phyloP scores from a whole-genome alignment of 2,329 filamentous ascomycete genomes.

The Trichophyton schoenleinii region DNA sequence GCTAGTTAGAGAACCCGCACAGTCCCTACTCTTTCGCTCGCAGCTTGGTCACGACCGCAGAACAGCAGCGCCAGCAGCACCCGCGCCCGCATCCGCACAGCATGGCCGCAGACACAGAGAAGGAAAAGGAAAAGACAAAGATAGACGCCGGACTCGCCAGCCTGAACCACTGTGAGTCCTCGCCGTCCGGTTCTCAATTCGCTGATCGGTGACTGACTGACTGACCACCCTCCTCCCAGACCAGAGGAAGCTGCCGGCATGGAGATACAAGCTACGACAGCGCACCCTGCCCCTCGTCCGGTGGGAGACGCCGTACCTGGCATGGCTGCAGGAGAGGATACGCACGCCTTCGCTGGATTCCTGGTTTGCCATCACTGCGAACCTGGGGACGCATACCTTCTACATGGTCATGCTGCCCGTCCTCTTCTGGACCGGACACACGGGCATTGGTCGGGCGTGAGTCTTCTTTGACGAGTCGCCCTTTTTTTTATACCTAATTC shows the following conservation, averaged over 20 bases:
- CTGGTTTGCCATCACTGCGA: constrained; percentile 94
- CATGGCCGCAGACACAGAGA: constrained; percentile 18
- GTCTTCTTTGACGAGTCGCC: constrained; percentile 17
- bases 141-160: constrained; percentile 61
- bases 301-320: constrained; percentile 91
- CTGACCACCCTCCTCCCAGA: constrained; percentile 40
- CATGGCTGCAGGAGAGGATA: constrained; percentile 66
- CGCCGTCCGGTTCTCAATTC: background rate
- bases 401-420: constrained; percentile 95
- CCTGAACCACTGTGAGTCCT: constrained; percentile 55
- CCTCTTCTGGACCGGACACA: constrained; percentile 91
- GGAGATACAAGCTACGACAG: constrained; percentile 79
- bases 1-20: too few species aligned
- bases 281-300: constrained; percentile 72
- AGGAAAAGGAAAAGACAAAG: constrained; percentile 26
- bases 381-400: constrained; percentile 94
- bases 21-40: too few species aligned
- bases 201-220: constrained; percentile 7
- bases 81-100: background rate
- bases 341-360: constrained; percentile 79
- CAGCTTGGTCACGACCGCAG: too few species aligned
- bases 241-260: constrained; percentile 67
- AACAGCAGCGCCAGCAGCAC: background rate
- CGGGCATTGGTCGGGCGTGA: constrained; percentile 74
- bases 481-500: background rate